phyloP scores from a whole-genome alignment of 2,329 filamentous ascomycete species.

The Clonostachys chloroleuca region DNA sequence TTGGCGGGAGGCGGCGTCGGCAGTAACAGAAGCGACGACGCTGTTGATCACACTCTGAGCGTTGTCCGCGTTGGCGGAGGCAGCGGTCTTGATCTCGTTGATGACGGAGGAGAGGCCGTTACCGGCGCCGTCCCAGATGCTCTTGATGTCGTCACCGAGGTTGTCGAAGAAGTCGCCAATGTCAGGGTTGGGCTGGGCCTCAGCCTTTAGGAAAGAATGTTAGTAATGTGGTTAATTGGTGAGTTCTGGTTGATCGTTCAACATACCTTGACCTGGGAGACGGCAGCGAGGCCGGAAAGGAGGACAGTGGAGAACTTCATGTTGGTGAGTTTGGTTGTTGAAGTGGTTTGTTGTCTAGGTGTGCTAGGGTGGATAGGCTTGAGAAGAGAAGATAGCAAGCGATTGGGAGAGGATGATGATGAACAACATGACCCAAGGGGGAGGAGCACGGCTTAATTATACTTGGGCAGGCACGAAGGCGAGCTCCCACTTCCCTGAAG shows the following conservation, averaged over 20 bases:
- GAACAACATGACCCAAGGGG: background rate
- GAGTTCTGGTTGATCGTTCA: background rate
- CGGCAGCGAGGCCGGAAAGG: conserved; percentile 21
- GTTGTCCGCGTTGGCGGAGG: conserved; percentile 3
- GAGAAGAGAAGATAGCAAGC: background rate
- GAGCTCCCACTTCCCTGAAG: background rate
- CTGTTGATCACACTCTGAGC: conserved; percentile 4
- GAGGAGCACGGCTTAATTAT: no score
- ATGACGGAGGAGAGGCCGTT: conserved; percentile 4
- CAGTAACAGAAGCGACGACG: conserved; percentile 6
- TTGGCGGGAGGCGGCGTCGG: conserved; percentile 4
- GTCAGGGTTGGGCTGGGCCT: background rate
- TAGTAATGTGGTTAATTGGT: background rate
- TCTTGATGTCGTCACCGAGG: conserved; percentile 8
- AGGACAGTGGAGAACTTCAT: conserved; percentile 29
- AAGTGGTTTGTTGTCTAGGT: conserved; percentile 5
- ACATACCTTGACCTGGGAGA: conserved; percentile 17
- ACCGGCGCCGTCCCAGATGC: conserved; percentile 6
- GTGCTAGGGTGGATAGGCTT: background rate
- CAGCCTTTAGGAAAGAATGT: background rate
- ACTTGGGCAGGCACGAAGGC: no score
- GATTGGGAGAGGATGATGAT: background rate
- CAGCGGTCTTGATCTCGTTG: conserved; percentile 4
- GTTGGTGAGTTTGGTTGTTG: conserved; percentile 9
- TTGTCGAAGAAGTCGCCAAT: conserved; percentile 6